phyloP scores from a whole-genome alignment of 148 eudicot genomes.

The Chenopodium berlandieri region DNA sequence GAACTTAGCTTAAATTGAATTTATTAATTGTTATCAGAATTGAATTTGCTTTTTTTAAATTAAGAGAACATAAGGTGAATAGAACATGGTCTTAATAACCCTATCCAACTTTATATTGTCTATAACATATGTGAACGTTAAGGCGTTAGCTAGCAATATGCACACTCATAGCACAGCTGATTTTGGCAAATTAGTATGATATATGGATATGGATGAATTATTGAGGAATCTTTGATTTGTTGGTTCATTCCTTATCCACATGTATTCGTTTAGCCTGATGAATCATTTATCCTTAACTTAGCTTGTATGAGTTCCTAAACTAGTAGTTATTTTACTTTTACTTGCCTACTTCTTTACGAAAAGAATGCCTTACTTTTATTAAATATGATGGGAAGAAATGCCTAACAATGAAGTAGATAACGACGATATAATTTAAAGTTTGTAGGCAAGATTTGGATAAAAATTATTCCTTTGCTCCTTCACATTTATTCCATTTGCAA shows the following conservation, averaged over 20 bases:
- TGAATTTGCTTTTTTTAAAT: too few relatives aligned
- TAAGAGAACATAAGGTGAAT: too few relatives aligned
- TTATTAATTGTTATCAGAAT: too few relatives aligned
- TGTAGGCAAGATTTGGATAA: neutral
- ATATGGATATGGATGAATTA: neutral
- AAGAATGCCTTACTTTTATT: slow-evolving; percentile 10
- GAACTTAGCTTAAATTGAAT: too few relatives aligned
- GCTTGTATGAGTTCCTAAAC: slow-evolving; percentile 14
- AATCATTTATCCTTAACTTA: slow-evolving; percentile 7
- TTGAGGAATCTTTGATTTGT: neutral
- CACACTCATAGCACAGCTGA: neutral
- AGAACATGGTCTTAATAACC: too few relatives aligned
- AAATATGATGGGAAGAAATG: neutral
- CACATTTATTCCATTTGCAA: too few relatives aligned
- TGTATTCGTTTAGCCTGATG: slow-evolving; percentile 6
- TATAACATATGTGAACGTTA: neutral
- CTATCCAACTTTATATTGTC: neutral
- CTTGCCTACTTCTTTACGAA: slow-evolving; percentile 22
- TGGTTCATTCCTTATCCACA: slow-evolving; percentile 24
- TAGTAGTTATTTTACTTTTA: slow-evolving; percentile 7
- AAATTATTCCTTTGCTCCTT: neutral
- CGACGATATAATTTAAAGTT: neutral
- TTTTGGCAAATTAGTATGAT: neutral
- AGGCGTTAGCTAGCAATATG: neutral
- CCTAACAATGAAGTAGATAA: slow-evolving; percentile 18